Evolutionary conservation across 345 rosid genomes (phyloP).

Genomic region (Geranium rotundifolium): DNA sequence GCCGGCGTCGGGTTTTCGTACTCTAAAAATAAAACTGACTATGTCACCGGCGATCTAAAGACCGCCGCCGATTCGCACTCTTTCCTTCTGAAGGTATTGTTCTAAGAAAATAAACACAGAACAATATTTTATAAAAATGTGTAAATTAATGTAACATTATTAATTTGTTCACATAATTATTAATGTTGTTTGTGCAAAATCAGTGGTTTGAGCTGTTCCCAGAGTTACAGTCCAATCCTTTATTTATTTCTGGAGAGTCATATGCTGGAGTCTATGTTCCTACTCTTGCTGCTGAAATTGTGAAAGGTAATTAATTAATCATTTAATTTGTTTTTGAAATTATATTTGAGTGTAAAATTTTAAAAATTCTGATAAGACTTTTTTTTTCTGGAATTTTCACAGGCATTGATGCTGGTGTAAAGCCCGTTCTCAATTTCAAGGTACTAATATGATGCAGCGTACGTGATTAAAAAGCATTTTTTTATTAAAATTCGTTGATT

Average conservation of each 20-base stretch:
- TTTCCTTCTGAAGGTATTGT: slow-evolving; percentile 58
- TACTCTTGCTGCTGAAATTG: slow-evolving; percentile 60
- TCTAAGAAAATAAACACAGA: background rate
- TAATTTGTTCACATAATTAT: background rate
- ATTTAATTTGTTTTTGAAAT: background rate
- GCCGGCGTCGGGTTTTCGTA: slow-evolving; percentile 84
- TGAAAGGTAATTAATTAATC: slow-evolving; percentile 35
- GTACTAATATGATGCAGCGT: slow-evolving; percentile 16
- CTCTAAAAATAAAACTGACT: slow-evolving; percentile 45
- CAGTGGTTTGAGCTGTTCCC: slow-evolving; percentile 85
- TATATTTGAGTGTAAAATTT: too few relatives aligned
- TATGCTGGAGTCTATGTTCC: slow-evolving; percentile 91
- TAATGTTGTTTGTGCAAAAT: background rate
- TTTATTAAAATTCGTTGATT: too few relatives aligned
- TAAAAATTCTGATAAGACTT: background rate
- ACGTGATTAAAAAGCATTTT: too few relatives aligned
- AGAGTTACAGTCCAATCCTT: slow-evolving; percentile 66
- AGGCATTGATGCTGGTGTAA: slow-evolving; percentile 53
- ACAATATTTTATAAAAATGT: too few relatives aligned
- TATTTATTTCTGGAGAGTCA: slow-evolving; percentile 83
- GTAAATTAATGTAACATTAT: too few relatives aligned
- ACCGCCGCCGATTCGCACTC: slow-evolving; percentile 62
- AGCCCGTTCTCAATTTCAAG: slow-evolving; percentile 65
- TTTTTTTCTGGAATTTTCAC: slow-evolving; percentile 6
- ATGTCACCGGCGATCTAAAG: slow-evolving; percentile 42